Evolutionary conservation across 768 basidiomycete species (phyloP), one percentile per base, ranked within the genome.

Genomic region (Termitomyces sp.): DNA sequence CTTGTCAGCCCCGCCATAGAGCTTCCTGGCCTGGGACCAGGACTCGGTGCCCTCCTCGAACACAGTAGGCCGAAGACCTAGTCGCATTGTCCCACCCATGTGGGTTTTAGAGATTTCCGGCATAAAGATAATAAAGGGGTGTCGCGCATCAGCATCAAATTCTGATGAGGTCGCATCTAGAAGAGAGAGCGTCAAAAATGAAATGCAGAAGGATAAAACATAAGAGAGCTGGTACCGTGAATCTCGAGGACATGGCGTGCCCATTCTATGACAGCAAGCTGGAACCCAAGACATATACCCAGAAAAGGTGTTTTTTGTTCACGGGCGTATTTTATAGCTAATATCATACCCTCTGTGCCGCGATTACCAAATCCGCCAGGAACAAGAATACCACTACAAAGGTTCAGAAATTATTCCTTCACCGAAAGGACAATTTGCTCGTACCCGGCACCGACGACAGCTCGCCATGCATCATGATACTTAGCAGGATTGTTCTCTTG

Each of bases 41-140:
- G 72, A 68, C 68, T 89, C 88, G 1, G 86, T 87, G 12, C 77
- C 81, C 9, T 80, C 72, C 60, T 89, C 85, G 72, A 98, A 98
- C 51, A 98, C 83, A 2, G 96, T 99, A 4, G 96, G 94, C n/a
- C 96, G 87, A 46, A 98, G 81, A 29, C 97, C 97, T n/a, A 98
- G 84, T 12, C 97, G 89, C 97, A 99, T 99, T n/a, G 96, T 99
- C 25, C 97, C 97, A 56, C 97, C 97, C 86, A 98, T 94, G 65
- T 98, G 95, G 12, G 96, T 98, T 71, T 89, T 91, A 11, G 94
- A 97, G 67, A 99, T 92, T 73, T 99, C 97, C 17, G 97, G 97
- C 97, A 99, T 99, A 83, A 96, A 98, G 67, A 98, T 82, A 74
- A 98, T 81, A 59, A 95, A 81, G 0, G 90, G 91, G 65, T 89